Base-by-base conservation (phyloP, 1,284 basidiomycete genomes). In the Volvariella surrecta region DNA sequence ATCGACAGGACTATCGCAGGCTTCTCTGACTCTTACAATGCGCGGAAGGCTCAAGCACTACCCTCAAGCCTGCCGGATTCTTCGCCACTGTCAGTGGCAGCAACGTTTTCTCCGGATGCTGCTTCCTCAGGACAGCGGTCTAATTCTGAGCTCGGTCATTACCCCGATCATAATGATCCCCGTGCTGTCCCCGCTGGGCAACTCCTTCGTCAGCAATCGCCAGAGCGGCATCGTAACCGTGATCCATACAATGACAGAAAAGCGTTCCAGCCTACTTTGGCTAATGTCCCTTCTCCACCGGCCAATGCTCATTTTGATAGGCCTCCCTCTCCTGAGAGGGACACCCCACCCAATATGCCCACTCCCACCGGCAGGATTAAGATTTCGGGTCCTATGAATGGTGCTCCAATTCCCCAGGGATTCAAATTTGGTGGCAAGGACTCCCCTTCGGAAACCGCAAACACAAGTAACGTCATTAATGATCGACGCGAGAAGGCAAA, bases 321-420 rank as follows among this genome's bases (percentile, higher is more conserved):
- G 46, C 62, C 68, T 3, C 64, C 79, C 43, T 79, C 81, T 10
- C 80, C 81, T 13, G 79, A 82, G 48, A 72, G 73, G 50, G 56
- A 65, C 4, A 6, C 24, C 11, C 24, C 24, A 6, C 6, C 11
- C 24, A 28, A 6, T 28, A 28, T 11, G 11, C 6, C 18, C 6
- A 65, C 67, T 28, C 57, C 56, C 38, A 69, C 71, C 41, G 68
- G 70, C 43, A 83, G 82, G 59, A 76, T 81, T 37, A 89, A 92
- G 61, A 95, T 95, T 45, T 92, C 89, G n/a, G 88, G 79, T 0
- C 92, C 92, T 24, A 73, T 93, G 60, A 84, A 85, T 50, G 91
- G 89, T 10, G 78, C 79, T 9, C 87, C 84, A 22, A 89, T 96
- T 31, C 89, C 90, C 6, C 75, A 78, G 37, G 91, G 92, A 0